These are phyloP conservation scores for Pyrrhoderma noxium DNA, from an alignment of 1,284 basidiomycete genomes.

Conservation along the genomic window DNA sequence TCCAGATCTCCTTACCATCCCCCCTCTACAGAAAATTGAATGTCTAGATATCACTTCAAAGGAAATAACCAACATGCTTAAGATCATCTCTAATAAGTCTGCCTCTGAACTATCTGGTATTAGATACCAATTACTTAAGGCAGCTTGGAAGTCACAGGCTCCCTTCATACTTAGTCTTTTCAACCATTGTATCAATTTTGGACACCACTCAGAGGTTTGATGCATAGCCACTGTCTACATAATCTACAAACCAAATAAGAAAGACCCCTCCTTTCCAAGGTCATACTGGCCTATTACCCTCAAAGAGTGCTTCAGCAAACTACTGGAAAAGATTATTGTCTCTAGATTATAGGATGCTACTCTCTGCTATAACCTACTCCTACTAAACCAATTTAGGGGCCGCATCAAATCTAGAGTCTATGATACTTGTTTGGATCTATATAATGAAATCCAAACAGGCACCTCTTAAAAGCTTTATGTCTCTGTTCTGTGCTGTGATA, in stretches of 20 bases:
- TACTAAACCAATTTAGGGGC: constrained; percentile 1
- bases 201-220: no score
- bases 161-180: no score
- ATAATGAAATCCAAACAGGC: background rate
- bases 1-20: no score
- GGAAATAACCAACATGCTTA: no score
- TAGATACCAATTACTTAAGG: no score
- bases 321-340: constrained; percentile 4
- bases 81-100: no score
- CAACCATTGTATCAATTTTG: no score
- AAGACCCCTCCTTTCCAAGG: background rate
- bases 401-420: background rate
- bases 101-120: no score
- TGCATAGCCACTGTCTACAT: background rate
- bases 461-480: background rate
- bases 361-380: background rate
- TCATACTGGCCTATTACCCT: constrained; percentile 5
- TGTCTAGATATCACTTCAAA: no score
- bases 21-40: no score
- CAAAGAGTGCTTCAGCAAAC: constrained; percentile 3
- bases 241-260: constrained; percentile 7
- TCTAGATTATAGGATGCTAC: background rate
- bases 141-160: no score
- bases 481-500: background rate
- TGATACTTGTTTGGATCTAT: background rate